These are phyloP conservation scores for Suillus decipiens DNA, from an alignment of 768 basidiomycete species.

Conservation along the genomic window DNA sequence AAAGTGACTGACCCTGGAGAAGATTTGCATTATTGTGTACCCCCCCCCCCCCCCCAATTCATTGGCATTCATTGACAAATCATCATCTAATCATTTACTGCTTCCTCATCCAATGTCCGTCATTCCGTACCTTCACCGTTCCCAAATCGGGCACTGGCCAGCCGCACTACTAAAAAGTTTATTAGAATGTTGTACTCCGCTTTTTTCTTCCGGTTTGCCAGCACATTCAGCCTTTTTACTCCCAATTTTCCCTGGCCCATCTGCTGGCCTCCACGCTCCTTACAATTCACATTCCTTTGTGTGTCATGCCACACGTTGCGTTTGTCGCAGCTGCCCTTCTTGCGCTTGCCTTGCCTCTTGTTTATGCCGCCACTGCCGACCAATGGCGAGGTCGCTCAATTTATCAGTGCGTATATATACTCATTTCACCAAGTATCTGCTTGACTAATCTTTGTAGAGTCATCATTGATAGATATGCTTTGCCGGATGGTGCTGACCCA, in stretches of 20 bases:
- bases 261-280: constrained; percentile 1
- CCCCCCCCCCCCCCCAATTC: too few species aligned
- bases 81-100: too few species aligned
- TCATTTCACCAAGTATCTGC: background rate
- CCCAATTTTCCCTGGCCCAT: background rate
- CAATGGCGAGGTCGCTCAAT: constrained; percentile 78
- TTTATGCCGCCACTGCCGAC: constrained; percentile 62
- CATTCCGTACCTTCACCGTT: background rate
- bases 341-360: constrained; percentile 31
- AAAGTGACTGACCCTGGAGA: too few species aligned
- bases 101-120: background rate
- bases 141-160: background rate
- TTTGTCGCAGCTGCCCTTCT: constrained; percentile 24
- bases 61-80: too few species aligned
- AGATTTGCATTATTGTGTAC: too few species aligned
- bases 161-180: background rate
- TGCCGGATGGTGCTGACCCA: constrained; percentile 53
- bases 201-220: background rate
- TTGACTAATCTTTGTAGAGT: constrained; percentile 40
- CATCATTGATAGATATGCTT: constrained; percentile 77
- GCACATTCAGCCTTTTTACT: background rate
- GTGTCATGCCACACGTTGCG: constrained; percentile 9
- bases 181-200: background rate
- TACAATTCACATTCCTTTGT: constrained; percentile 17
- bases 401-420: constrained; percentile 59